Evolutionary conservation across 1,284 basidiomycete species (phyloP), one percentile per base, ranked within the genome.

Genomic region (Agaricales sp.): DNA sequence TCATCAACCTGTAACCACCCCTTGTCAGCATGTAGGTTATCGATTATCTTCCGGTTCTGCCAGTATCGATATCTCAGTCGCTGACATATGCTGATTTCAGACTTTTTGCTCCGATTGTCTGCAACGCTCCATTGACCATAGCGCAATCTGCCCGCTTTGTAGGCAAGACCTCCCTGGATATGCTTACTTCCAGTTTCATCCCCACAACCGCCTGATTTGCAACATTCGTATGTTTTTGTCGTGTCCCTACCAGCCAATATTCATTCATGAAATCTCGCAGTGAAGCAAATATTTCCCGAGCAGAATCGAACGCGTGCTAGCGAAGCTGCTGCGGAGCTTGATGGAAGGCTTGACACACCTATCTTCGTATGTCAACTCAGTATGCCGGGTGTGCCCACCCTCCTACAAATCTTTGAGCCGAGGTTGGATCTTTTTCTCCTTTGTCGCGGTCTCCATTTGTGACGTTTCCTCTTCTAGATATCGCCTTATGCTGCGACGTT

Each of bases 391-490:
- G 83, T 93, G 73, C 92, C 92, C 16, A 93, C 87, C 43, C 74
- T 88, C 50, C 68, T 98, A 26, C 92, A 96, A 65, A 84, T 97
- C 59, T 96, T 91, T 61, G 94, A 98, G 63, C 93, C 94, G 0
- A 74, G 87, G 68, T 69, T 39, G 14, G 30, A 8, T 35, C 51
- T 48, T 21, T 71, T 48, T 51, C 53, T 43, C 41, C 45, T 25
- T 11, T 24, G 21, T 47, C 35, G 3, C 44, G 26, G 26, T 25
- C 30, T 24, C 21, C 14, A 35, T 51, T 24, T 37, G 47, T 23
- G n/a, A 19, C 49, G 50, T 30, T 45, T 23, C 22, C 45, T 16
- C 19, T 13, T 30, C 16, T 44, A 68, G 68, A 50, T 74, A 97
- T 63, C 82, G 92, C 11, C 75, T 97, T 35, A 95, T 97, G 93